phyloP scores from a whole-genome alignment of 768 basidiomycete species.

The Suillus bovinus region DNA sequence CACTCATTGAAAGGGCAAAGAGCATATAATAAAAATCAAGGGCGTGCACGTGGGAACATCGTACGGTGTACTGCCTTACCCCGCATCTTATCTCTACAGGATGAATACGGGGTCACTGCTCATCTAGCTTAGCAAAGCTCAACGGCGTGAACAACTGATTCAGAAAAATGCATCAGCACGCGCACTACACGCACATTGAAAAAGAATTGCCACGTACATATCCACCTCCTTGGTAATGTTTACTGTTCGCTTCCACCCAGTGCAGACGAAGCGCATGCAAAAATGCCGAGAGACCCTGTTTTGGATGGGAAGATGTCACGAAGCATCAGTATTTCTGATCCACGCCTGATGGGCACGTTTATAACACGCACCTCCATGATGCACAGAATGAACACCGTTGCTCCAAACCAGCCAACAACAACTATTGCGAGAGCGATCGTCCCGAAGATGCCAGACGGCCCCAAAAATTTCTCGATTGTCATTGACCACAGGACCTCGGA shows the following conservation, averaged over 20 bases:
- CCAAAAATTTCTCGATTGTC: constrained; percentile 69
- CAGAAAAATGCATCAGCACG: constrained; percentile 26
- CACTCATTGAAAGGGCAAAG: no score
- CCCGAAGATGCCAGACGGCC: constrained; percentile 65
- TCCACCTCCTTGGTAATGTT: constrained; percentile 90
- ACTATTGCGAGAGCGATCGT: constrained; percentile 50
- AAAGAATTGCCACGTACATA: constrained; percentile 59
- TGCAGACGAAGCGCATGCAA: constrained; percentile 94
- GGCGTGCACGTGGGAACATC: no score
- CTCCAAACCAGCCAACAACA: constrained; percentile 71
- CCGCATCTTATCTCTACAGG: no score
- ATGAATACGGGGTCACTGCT: constrained; percentile 36
- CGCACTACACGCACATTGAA: constrained; percentile 23
- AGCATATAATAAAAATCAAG: no score
- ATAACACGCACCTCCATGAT: constrained; percentile 83
- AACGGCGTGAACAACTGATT: constrained; percentile 49
- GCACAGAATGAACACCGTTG: constrained; percentile 81
- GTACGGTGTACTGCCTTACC: no score
- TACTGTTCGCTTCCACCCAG: constrained; percentile 98
- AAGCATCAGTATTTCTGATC: constrained; percentile 12
- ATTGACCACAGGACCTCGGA: constrained; percentile 92
- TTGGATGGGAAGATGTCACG: constrained; percentile 8
- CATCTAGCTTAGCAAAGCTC: constrained; percentile 45
- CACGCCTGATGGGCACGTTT: constrained; percentile 19
- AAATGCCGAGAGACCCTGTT: constrained; percentile 90